These are phyloP conservation scores for Brasenia schreberi DNA, from an alignment of 164 flowering plant genomes.

Conservation along the genomic window DNA sequence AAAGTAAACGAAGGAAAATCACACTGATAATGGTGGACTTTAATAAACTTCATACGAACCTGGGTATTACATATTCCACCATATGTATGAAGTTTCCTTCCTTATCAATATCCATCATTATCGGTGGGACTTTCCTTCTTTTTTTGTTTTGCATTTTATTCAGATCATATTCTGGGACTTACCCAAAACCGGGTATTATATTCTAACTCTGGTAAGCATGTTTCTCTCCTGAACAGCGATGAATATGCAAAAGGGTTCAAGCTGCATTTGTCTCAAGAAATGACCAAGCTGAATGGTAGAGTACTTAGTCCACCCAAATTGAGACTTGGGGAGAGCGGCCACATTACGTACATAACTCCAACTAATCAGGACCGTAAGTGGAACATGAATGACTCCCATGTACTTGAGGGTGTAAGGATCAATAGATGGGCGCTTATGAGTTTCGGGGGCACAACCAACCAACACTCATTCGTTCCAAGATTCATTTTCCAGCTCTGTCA, in stretches of 20 bases:
- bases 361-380: constrained; percentile 73
- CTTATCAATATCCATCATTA: no score
- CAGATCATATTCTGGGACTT: no score
- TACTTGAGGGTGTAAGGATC: constrained; percentile 64
- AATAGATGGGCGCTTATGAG: constrained; percentile 80
- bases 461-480: constrained; percentile 43
- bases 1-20: no score
- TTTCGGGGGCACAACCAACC: constrained; percentile 71
- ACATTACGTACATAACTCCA: constrained; percentile 55
- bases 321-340: constrained; percentile 75
- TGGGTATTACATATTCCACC: no score
- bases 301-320: constrained; percentile 84
- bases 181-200: no score
- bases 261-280: constrained; percentile 59
- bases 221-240: constrained; percentile 31
- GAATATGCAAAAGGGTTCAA: constrained; percentile 54
- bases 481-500: constrained; percentile 60
- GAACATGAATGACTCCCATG: constrained; percentile 79
- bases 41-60: no score
- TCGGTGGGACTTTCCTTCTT: no score
- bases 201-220: no score
- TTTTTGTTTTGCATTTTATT: no score
- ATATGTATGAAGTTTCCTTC: no score
- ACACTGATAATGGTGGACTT: no score
- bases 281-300: constrained; percentile 77